These are phyloP conservation scores for Rhododendron mucronatum DNA, from an alignment of 148 eudicot genomes.

Conservation along the genomic window DNA sequence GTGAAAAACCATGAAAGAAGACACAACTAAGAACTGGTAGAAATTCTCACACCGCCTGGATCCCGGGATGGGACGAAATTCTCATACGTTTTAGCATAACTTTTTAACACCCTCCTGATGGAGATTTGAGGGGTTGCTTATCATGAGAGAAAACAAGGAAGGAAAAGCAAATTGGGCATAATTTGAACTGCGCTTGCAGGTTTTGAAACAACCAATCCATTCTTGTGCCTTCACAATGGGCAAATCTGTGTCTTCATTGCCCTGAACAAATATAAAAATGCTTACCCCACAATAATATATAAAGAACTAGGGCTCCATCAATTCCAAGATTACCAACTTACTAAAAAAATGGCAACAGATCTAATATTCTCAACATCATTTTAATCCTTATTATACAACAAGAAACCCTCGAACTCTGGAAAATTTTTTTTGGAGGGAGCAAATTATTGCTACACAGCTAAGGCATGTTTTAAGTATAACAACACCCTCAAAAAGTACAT, in stretches of 20 bases:
- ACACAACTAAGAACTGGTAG: not conserved
- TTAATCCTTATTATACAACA: not conserved
- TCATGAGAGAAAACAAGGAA: not conserved
- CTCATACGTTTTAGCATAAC: not conserved
- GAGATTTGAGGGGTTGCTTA: not conserved
- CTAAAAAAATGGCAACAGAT: not conserved
- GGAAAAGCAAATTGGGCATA: not conserved
- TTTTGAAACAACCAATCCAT: not conserved
- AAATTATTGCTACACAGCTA: not conserved
- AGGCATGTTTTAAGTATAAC: not conserved
- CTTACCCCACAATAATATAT: not conserved
- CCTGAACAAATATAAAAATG: not conserved
- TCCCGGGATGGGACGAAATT: too few species aligned
- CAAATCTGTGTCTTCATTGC: not conserved
- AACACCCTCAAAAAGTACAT: not conserved
- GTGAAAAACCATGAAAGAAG: not conserved
- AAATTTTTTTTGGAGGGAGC: not conserved
- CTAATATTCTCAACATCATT: not conserved
- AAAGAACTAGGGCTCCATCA: not conserved
- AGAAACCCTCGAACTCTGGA: not conserved
- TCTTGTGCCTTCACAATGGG: not conserved
- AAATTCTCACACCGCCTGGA: too few species aligned
- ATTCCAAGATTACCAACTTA: not conserved
- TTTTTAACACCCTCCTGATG: not conserved
- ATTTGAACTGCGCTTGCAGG: not conserved